Percentiles rank a stretch among this genome's conserved stretches.
These are phyloP conservation scores for Fusarium illudens DNA, from an alignment of 2,329 filamentous ascomycete genomes.

Conservation along the genomic window DNA sequence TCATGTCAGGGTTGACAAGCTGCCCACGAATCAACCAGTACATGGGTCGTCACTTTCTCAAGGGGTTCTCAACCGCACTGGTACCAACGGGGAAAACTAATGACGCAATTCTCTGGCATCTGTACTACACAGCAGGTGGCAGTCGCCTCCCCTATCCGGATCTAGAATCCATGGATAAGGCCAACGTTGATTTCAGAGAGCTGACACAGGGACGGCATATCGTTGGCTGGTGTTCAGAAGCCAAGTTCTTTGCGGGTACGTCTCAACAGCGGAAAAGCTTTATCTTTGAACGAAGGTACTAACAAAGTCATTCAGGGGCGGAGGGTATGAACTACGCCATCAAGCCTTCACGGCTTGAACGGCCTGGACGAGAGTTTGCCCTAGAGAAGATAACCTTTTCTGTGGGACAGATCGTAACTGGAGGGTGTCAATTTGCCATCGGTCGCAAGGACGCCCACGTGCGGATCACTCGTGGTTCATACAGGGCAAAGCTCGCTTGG, in stretches of 20 bases:
- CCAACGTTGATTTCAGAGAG: not conserved
- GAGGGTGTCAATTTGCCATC: not conserved
- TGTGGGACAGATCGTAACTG: not conserved
- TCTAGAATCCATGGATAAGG: fast-evolving
- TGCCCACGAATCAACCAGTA: not conserved
- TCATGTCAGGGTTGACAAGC: not conserved
- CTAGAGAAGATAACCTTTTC: not conserved
- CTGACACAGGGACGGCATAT: not conserved
- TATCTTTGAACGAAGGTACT: not conserved
- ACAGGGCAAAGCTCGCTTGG: not conserved
- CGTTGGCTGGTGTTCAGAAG: not conserved
- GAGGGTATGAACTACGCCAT: not conserved
- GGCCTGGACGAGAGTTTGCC: not conserved
- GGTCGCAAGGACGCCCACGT: not conserved
- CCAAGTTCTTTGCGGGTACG: not conserved
- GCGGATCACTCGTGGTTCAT: fast-evolving
- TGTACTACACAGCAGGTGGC: not conserved
- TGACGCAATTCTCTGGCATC: not conserved
- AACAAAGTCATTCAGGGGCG: not conserved
- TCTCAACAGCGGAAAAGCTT: not conserved
- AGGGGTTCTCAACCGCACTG: not conserved
- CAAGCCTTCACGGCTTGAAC: not conserved
- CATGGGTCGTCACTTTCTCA: not conserved
- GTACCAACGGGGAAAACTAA: fast-evolving
- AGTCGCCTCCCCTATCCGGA: not conserved